These are phyloP conservation scores for Coleophoma eucalyptorum DNA, from an alignment of 2,329 filamentous ascomycete genomes.

Conservation along the genomic window DNA sequence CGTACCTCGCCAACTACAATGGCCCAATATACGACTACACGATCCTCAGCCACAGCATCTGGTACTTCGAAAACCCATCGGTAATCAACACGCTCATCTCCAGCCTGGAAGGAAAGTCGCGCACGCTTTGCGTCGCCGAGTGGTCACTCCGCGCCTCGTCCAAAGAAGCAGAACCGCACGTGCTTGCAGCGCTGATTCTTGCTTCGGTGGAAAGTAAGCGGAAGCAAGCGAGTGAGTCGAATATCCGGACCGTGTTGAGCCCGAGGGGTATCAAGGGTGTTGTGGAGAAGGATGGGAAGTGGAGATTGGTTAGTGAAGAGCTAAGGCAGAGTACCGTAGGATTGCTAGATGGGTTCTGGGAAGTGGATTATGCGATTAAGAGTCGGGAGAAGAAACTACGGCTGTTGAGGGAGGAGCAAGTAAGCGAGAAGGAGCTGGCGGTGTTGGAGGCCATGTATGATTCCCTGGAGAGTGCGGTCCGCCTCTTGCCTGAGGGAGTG, in stretches of 20 bases:
- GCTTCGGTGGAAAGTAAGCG: slow-evolving; percentile 39
- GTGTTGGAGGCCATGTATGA: slow-evolving; percentile 23
- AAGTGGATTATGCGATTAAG: slow-evolving; percentile 31
- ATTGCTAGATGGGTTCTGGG: slow-evolving; percentile 44
- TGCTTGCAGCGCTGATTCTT: slow-evolving; percentile 45
- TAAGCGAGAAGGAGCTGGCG: slow-evolving; percentile 23
- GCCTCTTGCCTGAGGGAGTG: slow-evolving; percentile 16
- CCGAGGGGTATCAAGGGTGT: slow-evolving; percentile 35
- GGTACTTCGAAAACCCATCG: slow-evolving; percentile 44
- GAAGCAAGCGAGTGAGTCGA: slow-evolving; percentile 32
- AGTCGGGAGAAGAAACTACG: slow-evolving; percentile 24
- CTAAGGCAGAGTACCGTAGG: slow-evolving; percentile 32
- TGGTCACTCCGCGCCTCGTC: slow-evolving; percentile 38
- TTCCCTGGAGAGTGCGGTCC: slow-evolving; percentile 9
- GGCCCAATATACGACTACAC: slow-evolving; percentile 35
- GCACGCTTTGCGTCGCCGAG: slow-evolving; percentile 39
- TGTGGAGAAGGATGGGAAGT: slow-evolving; percentile 30
- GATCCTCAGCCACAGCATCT: slow-evolving; percentile 47
- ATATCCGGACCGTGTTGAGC: slow-evolving; percentile 43
- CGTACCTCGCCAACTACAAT: slow-evolving; percentile 28
- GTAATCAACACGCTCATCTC: slow-evolving; percentile 32
- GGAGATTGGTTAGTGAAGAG: slow-evolving; percentile 31
- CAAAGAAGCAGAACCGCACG: slow-evolving; percentile 39
- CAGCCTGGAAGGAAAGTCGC: slow-evolving; percentile 29
- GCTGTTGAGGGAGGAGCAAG: slow-evolving; percentile 26